Evolutionary conservation across 2,329 filamentous ascomycete genomes (phyloP), one percentile per base, ranked within the genome.

Genomic region (Ophioceras dolichostomum): DNA sequence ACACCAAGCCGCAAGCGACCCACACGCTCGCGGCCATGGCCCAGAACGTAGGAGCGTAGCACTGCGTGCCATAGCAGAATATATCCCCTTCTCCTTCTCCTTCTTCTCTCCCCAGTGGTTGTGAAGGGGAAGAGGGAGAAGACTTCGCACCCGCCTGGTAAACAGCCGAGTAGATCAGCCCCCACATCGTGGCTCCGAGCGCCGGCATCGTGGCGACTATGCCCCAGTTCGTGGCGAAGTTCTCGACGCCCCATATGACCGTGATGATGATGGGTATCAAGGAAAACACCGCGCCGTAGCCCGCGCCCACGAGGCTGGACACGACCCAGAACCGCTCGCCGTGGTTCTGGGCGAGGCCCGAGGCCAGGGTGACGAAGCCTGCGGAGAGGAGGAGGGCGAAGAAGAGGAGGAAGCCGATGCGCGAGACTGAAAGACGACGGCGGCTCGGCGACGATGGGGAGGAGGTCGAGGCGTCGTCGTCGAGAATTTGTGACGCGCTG

Each of bases 191-290:
- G 0, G 89, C 87, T 0, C 89, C 91, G 0, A 83, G 61, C 0
- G 91, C 91, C 3, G 91, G 91, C 39, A 89, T 79, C 67, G 93
- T 91, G 30, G 88, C 87, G 7, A 96, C 78, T 43, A 96, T 88
- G 9, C 91, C 91, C 78, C 89, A 98, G 50, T 98, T 96, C 1
- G 91, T 98, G 40, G 86, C 91, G 54, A 98, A 96, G 56, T 96
- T 98, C 64, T 96, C 88, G 0, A 94, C 87, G 19, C 91, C 91
- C 91, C 91, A 98, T 32, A 98, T 89, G 9, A 95, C 87, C n/a
- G 80, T 86, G 47, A 95, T 82, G 39, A 96, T 84, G 45, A 96
- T 88, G 2, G 91, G 91, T 0, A 83, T 83, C 5, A 96, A 70
- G 34, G 77, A 83, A 64, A 96, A 98, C 17, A 88, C 76, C 22